Evolutionary conservation across 1,284 basidiomycete species (phyloP), one percentile per base, ranked within the genome.

Genomic region (Tausonia pullulans): DNA sequence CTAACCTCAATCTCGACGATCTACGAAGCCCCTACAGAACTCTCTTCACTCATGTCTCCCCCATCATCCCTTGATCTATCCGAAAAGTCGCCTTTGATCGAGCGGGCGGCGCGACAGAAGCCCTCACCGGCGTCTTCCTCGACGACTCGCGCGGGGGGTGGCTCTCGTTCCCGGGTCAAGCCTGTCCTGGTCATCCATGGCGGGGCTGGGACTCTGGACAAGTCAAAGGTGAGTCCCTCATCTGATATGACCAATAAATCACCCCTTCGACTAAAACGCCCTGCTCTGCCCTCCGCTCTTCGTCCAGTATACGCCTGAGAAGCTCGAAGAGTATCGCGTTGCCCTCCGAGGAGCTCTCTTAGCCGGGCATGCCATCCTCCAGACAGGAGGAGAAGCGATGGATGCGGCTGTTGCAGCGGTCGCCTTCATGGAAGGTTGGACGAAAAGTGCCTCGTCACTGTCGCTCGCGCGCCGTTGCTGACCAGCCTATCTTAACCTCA

Each of bases 321-420:
- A 58, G 41, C 10, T 58, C 44, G 43, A 58, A 44, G n/a, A 43
- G 3, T 58, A 58, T 75, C 83, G 81, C 69, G 73, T 75, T 1
- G 82, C 78, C 1, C 76, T 91, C 50, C 73, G 74, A 16, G 72
- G 74, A 3, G 83, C 87, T 0, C 77, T 91, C 51, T 68, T 75
- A 46, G 82, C 82, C 4, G 89, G 89, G 0, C 78, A 89, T 70
- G 72, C 80, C 40, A 78, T 89, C 14, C 79, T 90, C 50, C 75
- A 74, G 48, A 72, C 78, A 2, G 87, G 86, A 39, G 87, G 87
- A 0, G 85, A 88, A 70, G 88, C 88, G 3, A 83, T 91, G 79
- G 87, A 90, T 71, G 88, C 88, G n/a, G 83, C 81, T 2, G 84
- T 86, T 2, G 84, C 86, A 6, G 87, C 88, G 0, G 88, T 89